Percentiles rank a stretch among this genome's conserved stretches.
These are phyloP conservation scores for Saccharomycopsis sp. DNA, from an alignment of 805 yeast species.

Conservation along the genomic window DNA sequence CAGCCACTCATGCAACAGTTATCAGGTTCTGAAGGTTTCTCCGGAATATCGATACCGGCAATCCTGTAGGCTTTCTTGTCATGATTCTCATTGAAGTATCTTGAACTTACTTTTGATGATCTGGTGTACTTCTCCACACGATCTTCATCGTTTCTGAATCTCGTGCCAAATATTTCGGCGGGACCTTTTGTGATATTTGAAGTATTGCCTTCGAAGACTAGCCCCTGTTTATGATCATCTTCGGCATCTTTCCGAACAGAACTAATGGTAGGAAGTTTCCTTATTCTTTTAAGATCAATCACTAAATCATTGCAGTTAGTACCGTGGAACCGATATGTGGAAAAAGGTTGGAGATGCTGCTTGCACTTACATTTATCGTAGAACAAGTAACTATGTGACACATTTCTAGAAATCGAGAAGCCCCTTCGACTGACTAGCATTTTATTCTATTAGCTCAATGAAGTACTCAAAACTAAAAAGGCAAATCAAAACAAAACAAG, in stretches of 20 bases:
- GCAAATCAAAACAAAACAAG: not conserved
- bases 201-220: slow-evolving; percentile 32
- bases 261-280: not conserved
- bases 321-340: slow-evolving; percentile 47
- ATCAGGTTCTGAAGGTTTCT: slow-evolving; percentile 79
- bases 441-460: not conserved
- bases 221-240: not conserved
- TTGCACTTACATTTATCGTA: slow-evolving; percentile 1
- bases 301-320: slow-evolving; percentile 45
- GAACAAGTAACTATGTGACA: not conserved
- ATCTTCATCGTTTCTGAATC: slow-evolving; percentile 33
- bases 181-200: slow-evolving; percentile 42
- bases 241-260: not conserved
- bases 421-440: not conserved
- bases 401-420: not conserved
- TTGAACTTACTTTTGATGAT: slow-evolving; percentile 32
- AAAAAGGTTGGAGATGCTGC: no score
- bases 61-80: slow-evolving; percentile 27
- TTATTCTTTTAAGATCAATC: not conserved
- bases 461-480: not conserved
- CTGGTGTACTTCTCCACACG: slow-evolving; percentile 5
- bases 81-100: slow-evolving; percentile 24
- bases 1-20: slow-evolving; percentile 98
- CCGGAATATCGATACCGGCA: slow-evolving; percentile 71
- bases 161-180: slow-evolving; percentile 47